A percentile compares a stretch with the other conserved stretches of the same genome.
Conservation (phyloP, 2,329 filamentous ascomycete genomes). For the Sclerotinia spermophila region DNA sequence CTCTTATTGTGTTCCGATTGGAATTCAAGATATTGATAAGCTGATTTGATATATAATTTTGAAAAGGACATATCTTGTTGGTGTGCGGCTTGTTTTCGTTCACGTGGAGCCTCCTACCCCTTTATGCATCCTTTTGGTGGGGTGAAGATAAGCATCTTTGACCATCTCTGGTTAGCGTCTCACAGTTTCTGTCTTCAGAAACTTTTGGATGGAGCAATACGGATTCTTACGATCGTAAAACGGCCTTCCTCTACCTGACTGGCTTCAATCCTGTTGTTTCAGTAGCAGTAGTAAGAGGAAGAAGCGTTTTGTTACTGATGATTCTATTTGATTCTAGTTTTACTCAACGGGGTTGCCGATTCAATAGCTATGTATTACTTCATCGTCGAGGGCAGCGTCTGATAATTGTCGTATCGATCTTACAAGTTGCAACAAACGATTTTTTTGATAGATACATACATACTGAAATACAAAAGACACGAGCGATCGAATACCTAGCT, state of each 20-base stretch:
- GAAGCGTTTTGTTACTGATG: neutral
- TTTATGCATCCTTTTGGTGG: constrained; percentile 18
- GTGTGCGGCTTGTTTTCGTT: too few relatives aligned
- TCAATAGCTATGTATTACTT: constrained; percentile 4
- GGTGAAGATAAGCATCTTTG: neutral
- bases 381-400: constrained; percentile 1
- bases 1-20: too few relatives aligned
- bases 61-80: too few relatives aligned
- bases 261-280: constrained; percentile 12
- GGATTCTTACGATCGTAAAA: neutral
- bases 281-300: too few relatives aligned
- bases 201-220: constrained; percentile 13
- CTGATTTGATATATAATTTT: too few relatives aligned
- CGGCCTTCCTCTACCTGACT: constrained; percentile 2
- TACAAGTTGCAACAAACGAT: neutral
- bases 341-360: neutral
- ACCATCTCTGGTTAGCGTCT: constrained; percentile 7
- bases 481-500: neutral
- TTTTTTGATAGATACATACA: neutral
- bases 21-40: too few relatives aligned
- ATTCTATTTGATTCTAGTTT: neutral
- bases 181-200: neutral
- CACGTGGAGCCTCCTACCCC: too few relatives aligned
- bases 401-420: constrained; percentile 10
- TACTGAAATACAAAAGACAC: neutral